Conservation (phyloP, 306 rosid species). For the Gastrolobium villosum region DNA sequence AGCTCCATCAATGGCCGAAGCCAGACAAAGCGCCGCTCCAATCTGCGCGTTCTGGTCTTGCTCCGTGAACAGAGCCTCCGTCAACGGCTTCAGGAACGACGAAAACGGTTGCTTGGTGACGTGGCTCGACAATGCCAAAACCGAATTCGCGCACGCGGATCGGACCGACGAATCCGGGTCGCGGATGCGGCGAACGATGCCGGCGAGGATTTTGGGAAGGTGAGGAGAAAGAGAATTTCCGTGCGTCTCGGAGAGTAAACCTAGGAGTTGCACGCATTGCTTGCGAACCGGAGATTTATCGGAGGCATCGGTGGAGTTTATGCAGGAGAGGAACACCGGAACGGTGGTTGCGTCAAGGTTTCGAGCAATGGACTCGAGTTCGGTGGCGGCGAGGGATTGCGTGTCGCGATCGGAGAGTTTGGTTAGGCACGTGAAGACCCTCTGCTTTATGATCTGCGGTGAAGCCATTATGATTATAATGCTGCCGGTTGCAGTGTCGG, state of each 20-base stretch:
- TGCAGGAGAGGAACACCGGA: conserved; percentile 79
- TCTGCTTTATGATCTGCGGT: conserved; percentile 73
- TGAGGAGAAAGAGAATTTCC: conserved; percentile 80
- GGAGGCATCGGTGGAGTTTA: conserved; percentile 81
- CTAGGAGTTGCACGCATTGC: conserved; percentile 81
- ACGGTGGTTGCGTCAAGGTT: conserved; percentile 63
- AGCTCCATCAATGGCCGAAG: conserved; percentile 77
- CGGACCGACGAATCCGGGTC: conserved; percentile 95
- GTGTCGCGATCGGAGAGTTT: conserved; percentile 98
- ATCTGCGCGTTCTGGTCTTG: conserved; percentile 86
- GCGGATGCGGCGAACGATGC: conserved; percentile 78
- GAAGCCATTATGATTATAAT: conserved; percentile 60
- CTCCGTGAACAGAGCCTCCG: conserved; percentile 92
- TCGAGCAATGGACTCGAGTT: conserved; percentile 84
- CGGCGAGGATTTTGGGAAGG: conserved; percentile 71
- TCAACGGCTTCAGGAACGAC: conserved; percentile 76
- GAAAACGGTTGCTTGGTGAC: conserved; percentile 77
- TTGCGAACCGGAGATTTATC: conserved; percentile 88
- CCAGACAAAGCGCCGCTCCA: conserved; percentile 88
- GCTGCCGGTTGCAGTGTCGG: conserved; percentile 12
- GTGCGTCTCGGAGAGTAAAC: conserved; percentile 75
- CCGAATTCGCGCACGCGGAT: conserved; percentile 85
- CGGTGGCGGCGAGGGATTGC: conserved; percentile 69
- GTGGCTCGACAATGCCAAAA: conserved; percentile 73
- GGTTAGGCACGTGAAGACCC: conserved; percentile 81